phyloP scores from a whole-genome alignment of 495 filamentous ascomycete species.

The Penicilliopsis zonata region DNA sequence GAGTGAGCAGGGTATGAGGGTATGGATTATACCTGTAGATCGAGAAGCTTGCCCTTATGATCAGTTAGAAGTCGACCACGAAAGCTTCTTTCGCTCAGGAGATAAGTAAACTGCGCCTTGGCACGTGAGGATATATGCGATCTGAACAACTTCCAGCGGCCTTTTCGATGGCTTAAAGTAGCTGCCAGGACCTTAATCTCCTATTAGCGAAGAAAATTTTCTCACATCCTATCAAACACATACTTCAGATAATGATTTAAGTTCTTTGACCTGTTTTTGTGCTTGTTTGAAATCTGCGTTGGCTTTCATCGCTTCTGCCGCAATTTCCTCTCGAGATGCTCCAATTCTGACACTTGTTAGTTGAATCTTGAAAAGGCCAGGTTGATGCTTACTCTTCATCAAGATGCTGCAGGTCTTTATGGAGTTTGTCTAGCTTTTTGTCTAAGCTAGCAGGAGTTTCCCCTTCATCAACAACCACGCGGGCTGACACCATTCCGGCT shows the following conservation, averaged over 20 bases:
- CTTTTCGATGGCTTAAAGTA: slow-evolving; percentile 55
- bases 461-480: slow-evolving; percentile 56
- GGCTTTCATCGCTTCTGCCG: slow-evolving; percentile 33
- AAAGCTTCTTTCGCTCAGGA: slow-evolving; percentile 81
- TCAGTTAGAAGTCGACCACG: slow-evolving; percentile 69
- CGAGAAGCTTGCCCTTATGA: slow-evolving; percentile 58
- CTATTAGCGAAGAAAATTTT: no score
- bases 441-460: slow-evolving; percentile 54
- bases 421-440: slow-evolving; percentile 47
- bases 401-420: slow-evolving; percentile 38
- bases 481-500: slow-evolving; percentile 43
- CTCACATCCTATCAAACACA: slow-evolving; percentile 1
- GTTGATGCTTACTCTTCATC: slow-evolving; percentile 39
- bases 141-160: slow-evolving; percentile 73
- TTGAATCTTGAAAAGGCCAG: slow-evolving; percentile 2
- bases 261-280: slow-evolving; percentile 29
- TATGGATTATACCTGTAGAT: slow-evolving; percentile 49
- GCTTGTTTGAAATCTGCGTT: slow-evolving; percentile 31
- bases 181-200: slow-evolving; percentile 40
- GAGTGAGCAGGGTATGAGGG: no score
- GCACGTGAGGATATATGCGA: slow-evolving; percentile 71
- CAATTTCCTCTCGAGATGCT: slow-evolving; percentile 54
- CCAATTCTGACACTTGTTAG: slow-evolving; percentile 40
- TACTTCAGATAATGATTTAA: slow-evolving; percentile 43
- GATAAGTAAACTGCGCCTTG: slow-evolving; percentile 72